A percentile compares a stretch with the other conserved stretches of the same genome.
phyloP scores from a whole-genome alignment of 495 filamentous ascomycete genomes.

The Pseudomonodictys pantanalensis region DNA sequence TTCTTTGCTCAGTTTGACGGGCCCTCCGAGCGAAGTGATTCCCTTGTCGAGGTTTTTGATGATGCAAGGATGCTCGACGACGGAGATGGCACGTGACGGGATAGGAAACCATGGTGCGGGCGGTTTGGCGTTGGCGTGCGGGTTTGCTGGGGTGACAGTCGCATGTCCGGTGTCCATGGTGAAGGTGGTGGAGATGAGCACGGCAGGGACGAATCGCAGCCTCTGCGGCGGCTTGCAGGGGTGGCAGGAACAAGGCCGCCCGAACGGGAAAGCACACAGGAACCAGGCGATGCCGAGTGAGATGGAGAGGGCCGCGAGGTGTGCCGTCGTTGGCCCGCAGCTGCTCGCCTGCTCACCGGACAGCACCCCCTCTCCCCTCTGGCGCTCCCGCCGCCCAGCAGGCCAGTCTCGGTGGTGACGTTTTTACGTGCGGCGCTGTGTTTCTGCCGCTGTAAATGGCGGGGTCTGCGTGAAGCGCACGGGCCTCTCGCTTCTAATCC shows the following conservation, averaged over 20 bases:
- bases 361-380: neutral
- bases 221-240: too few species aligned
- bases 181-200: too few species aligned
- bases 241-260: too few species aligned
- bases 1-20: conserved; percentile 56
- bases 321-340: neutral
- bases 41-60: conserved; percentile 79
- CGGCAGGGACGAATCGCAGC: too few species aligned
- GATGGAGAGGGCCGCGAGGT: neutral
- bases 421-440: too few species aligned
- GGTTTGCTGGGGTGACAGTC: neutral
- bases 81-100: conserved; percentile 63
- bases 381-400: neutral
- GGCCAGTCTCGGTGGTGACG: too few species aligned
- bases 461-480: too few species aligned
- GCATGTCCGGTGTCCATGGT: neutral
- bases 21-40: conserved; percentile 72
- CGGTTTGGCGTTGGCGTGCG: neutral
- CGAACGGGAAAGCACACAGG: too few species aligned
- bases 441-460: too few species aligned
- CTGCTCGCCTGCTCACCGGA: neutral
- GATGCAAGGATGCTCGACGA: conserved; percentile 85
- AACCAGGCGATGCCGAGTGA: too few species aligned
- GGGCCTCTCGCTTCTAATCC: too few species aligned
- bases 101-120: conserved; percentile 56